Evolutionary conservation across 2,329 filamentous ascomycete genomes (phyloP).

Genomic region (Penicillium aurantiogriseum): DNA sequence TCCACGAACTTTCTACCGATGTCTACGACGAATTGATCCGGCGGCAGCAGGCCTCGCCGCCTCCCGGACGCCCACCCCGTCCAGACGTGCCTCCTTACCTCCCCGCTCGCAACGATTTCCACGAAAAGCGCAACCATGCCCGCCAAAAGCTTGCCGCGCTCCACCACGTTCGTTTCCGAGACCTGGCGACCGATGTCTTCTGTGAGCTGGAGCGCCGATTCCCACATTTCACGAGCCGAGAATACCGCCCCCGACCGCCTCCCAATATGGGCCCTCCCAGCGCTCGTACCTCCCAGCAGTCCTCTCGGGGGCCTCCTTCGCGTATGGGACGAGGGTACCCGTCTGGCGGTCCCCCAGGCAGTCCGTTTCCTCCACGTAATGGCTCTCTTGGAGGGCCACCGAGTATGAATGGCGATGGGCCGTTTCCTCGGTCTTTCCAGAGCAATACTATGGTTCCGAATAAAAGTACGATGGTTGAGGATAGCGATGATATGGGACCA

Average conservation of each 20-base stretch:
- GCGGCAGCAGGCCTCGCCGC: slow-evolving; percentile 66
- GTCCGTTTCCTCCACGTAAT: slow-evolving; percentile 41
- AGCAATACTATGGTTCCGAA: slow-evolving; percentile 96
- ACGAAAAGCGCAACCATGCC: slow-evolving; percentile 97
- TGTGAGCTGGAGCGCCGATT: slow-evolving; percentile 90
- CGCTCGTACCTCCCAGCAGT: slow-evolving; percentile 45
- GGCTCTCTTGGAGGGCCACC: slow-evolving; percentile 44
- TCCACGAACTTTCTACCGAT: slow-evolving; percentile 95
- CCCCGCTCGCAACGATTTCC: slow-evolving; percentile 82
- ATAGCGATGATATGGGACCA: slow-evolving; percentile 71
- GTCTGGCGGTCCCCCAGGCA: slow-evolving; percentile 38
- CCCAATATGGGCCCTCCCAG: slow-evolving; percentile 43
- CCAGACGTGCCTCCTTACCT: slow-evolving; percentile 66
- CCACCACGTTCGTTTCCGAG: slow-evolving; percentile 79
- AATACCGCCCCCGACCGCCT: slow-evolving; percentile 69
- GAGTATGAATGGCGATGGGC: slow-evolving; percentile 63
- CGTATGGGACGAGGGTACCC: slow-evolving; percentile 38
- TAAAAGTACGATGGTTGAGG: slow-evolving; percentile 96
- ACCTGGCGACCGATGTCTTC: slow-evolving; percentile 93
- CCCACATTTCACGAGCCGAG: slow-evolving; percentile 70
- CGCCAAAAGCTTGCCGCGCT: slow-evolving; percentile 90
- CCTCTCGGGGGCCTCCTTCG: slow-evolving; percentile 34
- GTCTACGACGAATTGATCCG: slow-evolving; percentile 93
- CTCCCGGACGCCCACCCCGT: slow-evolving; percentile 42
- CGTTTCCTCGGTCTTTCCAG: slow-evolving; percentile 84